phyloP scores from a whole-genome alignment of 2,329 filamentous ascomycete species.

The Penicillium decumbens region DNA sequence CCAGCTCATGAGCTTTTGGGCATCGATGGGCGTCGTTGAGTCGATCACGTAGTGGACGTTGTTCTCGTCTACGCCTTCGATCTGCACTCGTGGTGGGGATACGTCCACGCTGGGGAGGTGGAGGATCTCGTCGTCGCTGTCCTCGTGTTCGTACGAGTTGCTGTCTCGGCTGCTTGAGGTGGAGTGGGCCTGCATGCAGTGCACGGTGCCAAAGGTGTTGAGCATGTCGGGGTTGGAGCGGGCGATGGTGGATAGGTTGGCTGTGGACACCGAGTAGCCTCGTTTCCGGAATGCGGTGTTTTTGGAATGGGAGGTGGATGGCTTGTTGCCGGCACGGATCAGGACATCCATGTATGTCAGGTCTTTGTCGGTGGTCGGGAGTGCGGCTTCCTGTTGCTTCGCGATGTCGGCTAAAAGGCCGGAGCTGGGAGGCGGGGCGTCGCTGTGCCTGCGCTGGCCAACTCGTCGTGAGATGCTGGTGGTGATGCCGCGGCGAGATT shows the following conservation, averaged over 20 bases:
- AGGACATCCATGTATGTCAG: constrained; percentile 32
- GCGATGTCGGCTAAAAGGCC: constrained; percentile 26
- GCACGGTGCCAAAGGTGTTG: constrained; percentile 24
- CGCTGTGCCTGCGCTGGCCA: constrained; percentile 38
- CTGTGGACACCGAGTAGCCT: constrained; percentile 12
- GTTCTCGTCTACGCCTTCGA: constrained; percentile 34
- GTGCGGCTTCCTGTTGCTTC: constrained; percentile 3
- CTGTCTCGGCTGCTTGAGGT: constrained; percentile 14
- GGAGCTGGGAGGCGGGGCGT: constrained; percentile 36
- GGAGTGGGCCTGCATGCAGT: constrained; percentile 34
- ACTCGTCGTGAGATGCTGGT: constrained; percentile 21
- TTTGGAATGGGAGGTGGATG: constrained; percentile 3
- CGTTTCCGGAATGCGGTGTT: constrained; percentile 5
- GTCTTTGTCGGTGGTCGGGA: constrained; percentile 11
- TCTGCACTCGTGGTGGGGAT: constrained; percentile 25
- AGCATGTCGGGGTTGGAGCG: constrained; percentile 9
- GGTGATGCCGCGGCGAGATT: constrained; percentile 30
- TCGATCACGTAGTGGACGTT: constrained; percentile 33
- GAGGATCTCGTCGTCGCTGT: constrained; percentile 35
- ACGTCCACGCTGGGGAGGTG: constrained; percentile 29
- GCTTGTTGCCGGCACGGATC: constrained; percentile 17
- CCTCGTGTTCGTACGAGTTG: constrained; percentile 19
- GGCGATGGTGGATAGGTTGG: constrained; percentile 6
- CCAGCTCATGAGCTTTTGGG: constrained; percentile 33
- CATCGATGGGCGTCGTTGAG: constrained; percentile 22